Conservation (phyloP, 495 filamentous ascomycete species). For the Neurospora pannonica region DNA sequence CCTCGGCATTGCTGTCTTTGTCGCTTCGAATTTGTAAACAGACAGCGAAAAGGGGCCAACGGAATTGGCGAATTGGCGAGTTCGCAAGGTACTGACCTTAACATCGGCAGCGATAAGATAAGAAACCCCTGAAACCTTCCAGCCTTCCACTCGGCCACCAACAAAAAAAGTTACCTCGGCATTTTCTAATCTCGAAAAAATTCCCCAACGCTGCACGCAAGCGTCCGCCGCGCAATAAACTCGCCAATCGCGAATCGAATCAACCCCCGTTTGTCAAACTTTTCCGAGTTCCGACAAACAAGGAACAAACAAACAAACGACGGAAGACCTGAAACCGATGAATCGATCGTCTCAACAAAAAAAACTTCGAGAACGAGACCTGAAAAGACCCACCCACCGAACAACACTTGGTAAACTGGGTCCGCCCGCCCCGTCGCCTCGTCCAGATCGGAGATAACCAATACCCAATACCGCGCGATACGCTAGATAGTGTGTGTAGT, state of each 20-base stretch:
- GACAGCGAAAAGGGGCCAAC: neutral
- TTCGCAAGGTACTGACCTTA: neutral
- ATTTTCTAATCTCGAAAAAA: neutral
- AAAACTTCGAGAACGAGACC: neutral
- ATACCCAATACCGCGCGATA: neutral
- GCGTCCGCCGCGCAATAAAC: neutral
- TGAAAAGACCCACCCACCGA: neutral
- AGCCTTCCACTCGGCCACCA: neutral
- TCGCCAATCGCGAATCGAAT: neutral
- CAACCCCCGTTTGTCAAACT: neutral
- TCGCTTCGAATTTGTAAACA: neutral
- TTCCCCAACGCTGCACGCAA: neutral
- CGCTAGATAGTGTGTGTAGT: neutral
- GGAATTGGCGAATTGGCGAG: neutral
- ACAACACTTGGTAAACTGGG: neutral
- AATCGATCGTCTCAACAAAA: neutral
- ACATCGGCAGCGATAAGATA: neutral
- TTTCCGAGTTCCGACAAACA: neutral
- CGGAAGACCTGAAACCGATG: neutral
- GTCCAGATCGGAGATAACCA: neutral
- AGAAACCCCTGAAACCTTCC: neutral
- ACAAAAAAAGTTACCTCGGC: neutral
- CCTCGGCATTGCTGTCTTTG: neutral
- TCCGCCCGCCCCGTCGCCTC: neutral
- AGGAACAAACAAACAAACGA: neutral